phyloP scores from a whole-genome alignment of 1,284 basidiomycete species.

The Fomitopsis palustris region DNA sequence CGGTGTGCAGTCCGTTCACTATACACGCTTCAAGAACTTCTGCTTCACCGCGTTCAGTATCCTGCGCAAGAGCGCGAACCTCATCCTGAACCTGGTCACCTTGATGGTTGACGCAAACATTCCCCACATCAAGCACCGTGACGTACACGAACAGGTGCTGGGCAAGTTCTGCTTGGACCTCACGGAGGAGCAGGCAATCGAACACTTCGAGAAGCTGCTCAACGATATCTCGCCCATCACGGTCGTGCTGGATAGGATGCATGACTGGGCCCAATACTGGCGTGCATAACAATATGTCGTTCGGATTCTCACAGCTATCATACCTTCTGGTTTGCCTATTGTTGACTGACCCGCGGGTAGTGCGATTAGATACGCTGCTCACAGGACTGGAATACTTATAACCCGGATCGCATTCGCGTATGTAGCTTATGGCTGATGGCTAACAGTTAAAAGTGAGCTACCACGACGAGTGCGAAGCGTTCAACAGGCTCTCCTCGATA shows the following conservation, averaged over 20 bases:
- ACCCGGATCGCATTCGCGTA: neutral
- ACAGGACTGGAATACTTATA: too few relatives aligned
- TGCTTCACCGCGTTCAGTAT: constrained; percentile 97
- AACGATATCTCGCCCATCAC: constrained; percentile 96
- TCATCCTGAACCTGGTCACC: constrained; percentile 94
- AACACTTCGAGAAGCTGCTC: constrained; percentile 90
- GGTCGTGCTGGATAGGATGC: constrained; percentile 89
- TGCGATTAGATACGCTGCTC: too few relatives aligned
- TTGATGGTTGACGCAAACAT: constrained; percentile 99
- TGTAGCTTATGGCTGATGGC: neutral
- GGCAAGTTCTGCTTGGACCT: constrained; percentile 96
- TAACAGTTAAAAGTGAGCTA: too few relatives aligned
- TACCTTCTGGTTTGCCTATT: too few relatives aligned
- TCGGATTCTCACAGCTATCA: too few relatives aligned
- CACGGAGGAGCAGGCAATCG: constrained; percentile 95
- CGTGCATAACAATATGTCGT: constrained; percentile 41
- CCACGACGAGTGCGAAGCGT: neutral
- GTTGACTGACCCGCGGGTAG: too few relatives aligned
- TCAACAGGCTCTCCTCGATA: neutral
- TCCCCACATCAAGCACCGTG: constrained; percentile 93
- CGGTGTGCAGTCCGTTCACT: constrained; percentile 88
- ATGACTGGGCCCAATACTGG: constrained; percentile 85
- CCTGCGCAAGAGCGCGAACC: constrained; percentile 95
- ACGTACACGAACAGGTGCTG: constrained; percentile 84
- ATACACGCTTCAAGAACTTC: constrained; percentile 92